These are phyloP conservation scores for Ogataea hybrid DNA, from an alignment of 1,139 yeast species.

Conservation along the genomic window DNA sequence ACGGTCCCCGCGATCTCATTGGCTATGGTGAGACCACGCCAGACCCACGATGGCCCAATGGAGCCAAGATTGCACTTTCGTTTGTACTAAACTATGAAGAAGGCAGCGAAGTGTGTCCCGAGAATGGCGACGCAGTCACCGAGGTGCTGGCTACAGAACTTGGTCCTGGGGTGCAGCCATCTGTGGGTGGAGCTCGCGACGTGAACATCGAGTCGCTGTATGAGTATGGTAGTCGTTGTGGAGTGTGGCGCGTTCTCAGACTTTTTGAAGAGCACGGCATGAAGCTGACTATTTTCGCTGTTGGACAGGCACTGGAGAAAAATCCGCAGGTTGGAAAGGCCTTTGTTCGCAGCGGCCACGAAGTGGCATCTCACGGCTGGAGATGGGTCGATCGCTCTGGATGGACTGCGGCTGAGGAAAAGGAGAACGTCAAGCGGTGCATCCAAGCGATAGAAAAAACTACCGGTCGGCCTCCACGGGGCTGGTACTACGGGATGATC, in stretches of 20 bases:
- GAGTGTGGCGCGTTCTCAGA: constrained; percentile 35
- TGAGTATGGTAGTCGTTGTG: constrained; percentile 39
- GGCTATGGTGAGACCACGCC: constrained; percentile 38
- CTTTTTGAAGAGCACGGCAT: constrained; percentile 31
- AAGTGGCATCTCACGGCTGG: constrained; percentile 38
- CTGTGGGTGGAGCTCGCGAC: constrained; percentile 17
- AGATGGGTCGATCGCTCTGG: constrained; percentile 37
- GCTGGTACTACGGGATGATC: constrained; percentile 37
- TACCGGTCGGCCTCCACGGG: constrained; percentile 34
- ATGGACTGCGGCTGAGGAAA: constrained; percentile 32
- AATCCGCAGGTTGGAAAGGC: constrained; percentile 35
- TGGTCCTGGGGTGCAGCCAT: constrained; percentile 25
- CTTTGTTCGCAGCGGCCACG: constrained; percentile 36
- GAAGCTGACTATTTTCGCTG: constrained; percentile 36
- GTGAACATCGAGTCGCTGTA: constrained; percentile 33
- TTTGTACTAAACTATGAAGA: constrained; percentile 39
- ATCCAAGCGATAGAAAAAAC: constrained; percentile 30
- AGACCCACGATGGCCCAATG: constrained; percentile 36
- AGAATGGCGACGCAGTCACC: constrained; percentile 34
- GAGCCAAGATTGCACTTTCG: constrained; percentile 34
- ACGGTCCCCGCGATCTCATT: constrained; percentile 30
- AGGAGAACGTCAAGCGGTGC: constrained; percentile 31
- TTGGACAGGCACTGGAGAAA: constrained; percentile 36
- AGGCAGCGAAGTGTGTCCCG: constrained; percentile 36
- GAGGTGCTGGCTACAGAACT: constrained; percentile 27